Evolutionary conservation across 2,329 filamentous ascomycete species (phyloP).

Genomic region (Penicillium sp.): DNA sequence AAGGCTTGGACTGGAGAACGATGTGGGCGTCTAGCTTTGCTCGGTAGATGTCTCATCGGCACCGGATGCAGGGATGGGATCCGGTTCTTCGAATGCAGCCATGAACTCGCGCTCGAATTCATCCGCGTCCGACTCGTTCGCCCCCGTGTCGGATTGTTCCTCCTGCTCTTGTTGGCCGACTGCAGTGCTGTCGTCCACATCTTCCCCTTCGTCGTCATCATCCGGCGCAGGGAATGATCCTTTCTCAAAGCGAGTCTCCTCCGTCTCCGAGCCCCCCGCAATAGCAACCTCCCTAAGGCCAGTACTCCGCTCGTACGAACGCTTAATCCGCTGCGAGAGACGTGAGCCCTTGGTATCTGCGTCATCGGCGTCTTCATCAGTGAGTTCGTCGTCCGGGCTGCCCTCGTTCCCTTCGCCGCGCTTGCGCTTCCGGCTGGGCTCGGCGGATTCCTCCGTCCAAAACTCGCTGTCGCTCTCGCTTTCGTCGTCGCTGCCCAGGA

Average conservation of each 20-base stretch:
- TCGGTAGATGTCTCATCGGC: neutral
- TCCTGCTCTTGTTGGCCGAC: neutral
- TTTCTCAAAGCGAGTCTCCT: slow-evolving; percentile 32
- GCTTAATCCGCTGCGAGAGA: slow-evolving; percentile 44
- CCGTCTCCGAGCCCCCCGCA: slow-evolving; percentile 22
- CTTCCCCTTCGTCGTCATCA: slow-evolving; percentile 45
- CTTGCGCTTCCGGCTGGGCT: slow-evolving; percentile 41
- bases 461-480: slow-evolving; percentile 55
- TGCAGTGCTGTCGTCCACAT: neutral
- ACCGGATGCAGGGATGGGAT: neutral
- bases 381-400: slow-evolving; percentile 24
- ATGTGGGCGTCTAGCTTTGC: neutral
- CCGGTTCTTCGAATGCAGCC: slow-evolving; percentile 56
- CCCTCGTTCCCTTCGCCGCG: slow-evolving; percentile 32
- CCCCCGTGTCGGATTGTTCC: neutral
- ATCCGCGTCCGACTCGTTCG: slow-evolving; percentile 42
- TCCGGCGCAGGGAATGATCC: slow-evolving; percentile 33
- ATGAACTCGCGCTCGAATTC: slow-evolving; percentile 58
- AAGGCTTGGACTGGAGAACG: neutral
- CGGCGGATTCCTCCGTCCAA: slow-evolving; percentile 22
- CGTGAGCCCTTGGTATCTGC: slow-evolving; percentile 43
- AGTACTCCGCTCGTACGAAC: slow-evolving; percentile 45
- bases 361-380: slow-evolving; percentile 35
- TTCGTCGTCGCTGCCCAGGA: slow-evolving; percentile 58
- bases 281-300: slow-evolving; percentile 42